Percentiles rank a stretch among this genome's conserved stretches.
Conservation (phyloP, 2,329 filamentous ascomycete species). For the Cytospora schulzeri region DNA sequence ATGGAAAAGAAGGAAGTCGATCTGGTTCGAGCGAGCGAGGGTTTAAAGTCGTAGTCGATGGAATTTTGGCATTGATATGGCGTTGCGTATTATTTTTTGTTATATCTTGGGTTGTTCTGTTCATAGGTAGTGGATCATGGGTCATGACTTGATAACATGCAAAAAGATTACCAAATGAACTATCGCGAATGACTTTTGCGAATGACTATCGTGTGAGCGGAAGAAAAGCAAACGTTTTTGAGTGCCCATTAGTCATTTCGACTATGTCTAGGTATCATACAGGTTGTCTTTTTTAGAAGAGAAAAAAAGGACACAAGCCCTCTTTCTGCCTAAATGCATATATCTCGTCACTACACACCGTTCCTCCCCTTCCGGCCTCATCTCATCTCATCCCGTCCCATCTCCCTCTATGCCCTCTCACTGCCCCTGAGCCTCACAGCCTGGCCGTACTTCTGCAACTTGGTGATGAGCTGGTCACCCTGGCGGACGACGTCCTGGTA, state of each 20-base stretch:
- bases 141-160: constrained; percentile 1
- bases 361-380: neutral
- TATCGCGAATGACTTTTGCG: too few relatives aligned
- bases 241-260: constrained; percentile 17
- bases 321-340: neutral
- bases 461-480: constrained; percentile 96
- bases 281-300: constrained; percentile 13
- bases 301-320: neutral
- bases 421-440: constrained; percentile 91
- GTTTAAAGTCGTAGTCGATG: neutral
- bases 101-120: constrained; percentile 2
- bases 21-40: neutral
- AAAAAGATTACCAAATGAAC: constrained; percentile 8
- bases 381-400: too few relatives aligned
- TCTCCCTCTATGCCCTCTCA: constrained; percentile 82
- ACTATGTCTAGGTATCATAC: constrained; percentile 29
- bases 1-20: constrained; percentile 2
- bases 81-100: constrained; percentile 18
- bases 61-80: constrained; percentile 14
- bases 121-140: constrained; percentile 3
- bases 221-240: neutral
- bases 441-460: constrained; percentile 98
- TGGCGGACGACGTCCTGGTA: constrained; percentile 98
- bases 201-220: neutral
- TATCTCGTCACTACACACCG: neutral